Evolutionary conservation across 2,329 filamentous ascomycete species (phyloP), one percentile per base, ranked within the genome.

Genomic region (Trichoderma asperellum): DNA sequence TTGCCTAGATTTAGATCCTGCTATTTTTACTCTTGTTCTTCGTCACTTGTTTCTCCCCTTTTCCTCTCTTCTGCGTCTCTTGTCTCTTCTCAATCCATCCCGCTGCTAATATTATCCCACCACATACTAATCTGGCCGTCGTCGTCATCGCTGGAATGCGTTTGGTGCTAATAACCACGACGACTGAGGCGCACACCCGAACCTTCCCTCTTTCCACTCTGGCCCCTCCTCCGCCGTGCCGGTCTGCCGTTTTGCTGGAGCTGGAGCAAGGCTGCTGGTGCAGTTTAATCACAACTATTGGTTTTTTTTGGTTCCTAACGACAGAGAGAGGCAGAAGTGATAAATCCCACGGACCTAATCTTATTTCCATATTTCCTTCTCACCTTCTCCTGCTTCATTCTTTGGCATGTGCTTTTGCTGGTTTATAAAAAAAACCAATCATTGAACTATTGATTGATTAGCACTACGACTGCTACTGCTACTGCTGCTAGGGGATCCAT

Each of bases 141-240:
- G 34, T 55, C 61, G 61, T 43, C 61, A 64, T 64, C 61, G 47
- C 52, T 40, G 61, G 34, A 56, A 64, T 64, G 61, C 27, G 21
- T 55, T 37, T 40, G 49, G 61, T 64, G 60, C 61, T 55, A 64
- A 52, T 34, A 29, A 35, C 59, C 43, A 29, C 35, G 59, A 37
- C 43, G 59, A 63, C 60, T 55, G 52, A 55, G 52, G 52, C 52
- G 52, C 24, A 55, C 60, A 55, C 52, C 60, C 60, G 60, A 62
- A 62, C 60, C 34, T 62, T 62, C n/a, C 60, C 60, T 62, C 60
- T 35, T 35, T 62, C 60, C 60, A 37, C 47, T 63, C 47, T 62
- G 60, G 60, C 52, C 56, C 59, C 59, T 37, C 63, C 63, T 58
- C 63, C 63, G 29, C 63, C 53, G 63, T 66, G 63, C 63, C 63